These are phyloP conservation scores for Claviceps africana DNA, from an alignment of 2,329 filamentous ascomycete species.

Conservation along the genomic window DNA sequence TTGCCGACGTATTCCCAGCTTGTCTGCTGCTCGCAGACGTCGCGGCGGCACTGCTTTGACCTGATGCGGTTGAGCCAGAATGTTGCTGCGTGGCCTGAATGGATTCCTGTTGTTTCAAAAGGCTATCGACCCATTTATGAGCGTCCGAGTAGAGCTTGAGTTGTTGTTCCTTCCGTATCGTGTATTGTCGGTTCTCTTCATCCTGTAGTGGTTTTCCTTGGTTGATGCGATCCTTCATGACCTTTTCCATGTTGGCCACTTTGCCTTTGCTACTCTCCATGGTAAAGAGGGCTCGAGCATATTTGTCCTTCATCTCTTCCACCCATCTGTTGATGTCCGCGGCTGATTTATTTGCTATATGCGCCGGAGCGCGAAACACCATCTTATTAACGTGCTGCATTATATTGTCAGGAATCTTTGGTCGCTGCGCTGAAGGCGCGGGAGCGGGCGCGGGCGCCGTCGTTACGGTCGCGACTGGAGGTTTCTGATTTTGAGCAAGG, in stretches of 20 bases:
- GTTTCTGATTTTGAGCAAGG: conserved; percentile 10
- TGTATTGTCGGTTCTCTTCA: conserved; percentile 32
- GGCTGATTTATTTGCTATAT: conserved; percentile 27
- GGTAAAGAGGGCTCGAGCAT: conserved; percentile 32
- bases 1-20: conserved; percentile 10
- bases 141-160: conserved; percentile 33
- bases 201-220: conserved; percentile 29
- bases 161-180: conserved; percentile 28
- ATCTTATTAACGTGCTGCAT: conserved; percentile 34
- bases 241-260: conserved; percentile 27
- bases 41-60: conserved; percentile 11
- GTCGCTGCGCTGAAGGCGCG: conserved; percentile 15
- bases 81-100: conserved; percentile 16
- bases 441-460: conserved; percentile 5
- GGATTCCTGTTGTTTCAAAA: conserved; percentile 31
- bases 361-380: conserved; percentile 29
- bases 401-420: conserved; percentile 29
- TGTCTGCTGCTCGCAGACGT: conserved; percentile 14
- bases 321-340: conserved; percentile 35
- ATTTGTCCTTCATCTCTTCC: conserved; percentile 31
- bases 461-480: conserved; percentile 4
- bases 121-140: conserved; percentile 31
- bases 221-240: conserved; percentile 27
- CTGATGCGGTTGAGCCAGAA: not conserved
- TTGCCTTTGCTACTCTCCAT: conserved; percentile 34